Conservation (phyloP, 495 filamentous ascomycete genomes). For the Barbatosphaeria neglecta region DNA sequence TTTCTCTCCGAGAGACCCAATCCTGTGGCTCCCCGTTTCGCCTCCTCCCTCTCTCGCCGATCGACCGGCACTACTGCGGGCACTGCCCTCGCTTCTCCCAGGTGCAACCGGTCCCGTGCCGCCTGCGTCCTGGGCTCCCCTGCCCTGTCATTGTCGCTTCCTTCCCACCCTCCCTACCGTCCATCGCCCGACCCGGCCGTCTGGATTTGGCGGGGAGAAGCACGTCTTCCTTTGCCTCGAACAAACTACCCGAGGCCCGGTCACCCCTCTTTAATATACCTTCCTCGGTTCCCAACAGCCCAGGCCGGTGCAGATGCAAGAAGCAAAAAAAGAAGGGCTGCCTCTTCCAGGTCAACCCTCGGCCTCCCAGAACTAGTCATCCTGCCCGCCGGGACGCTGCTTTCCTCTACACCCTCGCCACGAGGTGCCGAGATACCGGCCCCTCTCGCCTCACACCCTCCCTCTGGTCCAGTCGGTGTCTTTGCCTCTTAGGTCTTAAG, state of each 20-base stretch:
- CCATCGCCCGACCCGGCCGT: not conserved
- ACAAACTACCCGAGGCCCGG: not conserved
- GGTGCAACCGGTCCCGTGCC: not conserved
- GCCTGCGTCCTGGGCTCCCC: not conserved
- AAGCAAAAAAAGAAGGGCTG: not conserved
- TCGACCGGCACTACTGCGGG: not conserved
- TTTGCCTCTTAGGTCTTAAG: too few species aligned
- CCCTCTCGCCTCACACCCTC: not conserved
- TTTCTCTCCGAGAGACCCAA: not conserved
- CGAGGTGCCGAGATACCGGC: not conserved
- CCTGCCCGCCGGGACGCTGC: not conserved
- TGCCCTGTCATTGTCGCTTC: not conserved
- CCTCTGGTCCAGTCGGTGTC: too few species aligned
- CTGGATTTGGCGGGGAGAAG: not conserved
- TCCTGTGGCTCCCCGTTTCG: not conserved
- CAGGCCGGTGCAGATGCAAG: too few species aligned
- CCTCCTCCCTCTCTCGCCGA: not conserved
- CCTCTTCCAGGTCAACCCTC: not conserved
- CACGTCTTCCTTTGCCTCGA: not conserved
- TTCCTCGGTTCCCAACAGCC: not conserved
- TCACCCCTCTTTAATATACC: not conserved
- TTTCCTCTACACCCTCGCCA: not conserved
- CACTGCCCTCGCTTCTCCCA: not conserved
- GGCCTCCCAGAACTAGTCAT: not conserved
- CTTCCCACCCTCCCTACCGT: not conserved